Conservation (phyloP, 305 asterid genomes). For the Petunia hybrid region DNA sequence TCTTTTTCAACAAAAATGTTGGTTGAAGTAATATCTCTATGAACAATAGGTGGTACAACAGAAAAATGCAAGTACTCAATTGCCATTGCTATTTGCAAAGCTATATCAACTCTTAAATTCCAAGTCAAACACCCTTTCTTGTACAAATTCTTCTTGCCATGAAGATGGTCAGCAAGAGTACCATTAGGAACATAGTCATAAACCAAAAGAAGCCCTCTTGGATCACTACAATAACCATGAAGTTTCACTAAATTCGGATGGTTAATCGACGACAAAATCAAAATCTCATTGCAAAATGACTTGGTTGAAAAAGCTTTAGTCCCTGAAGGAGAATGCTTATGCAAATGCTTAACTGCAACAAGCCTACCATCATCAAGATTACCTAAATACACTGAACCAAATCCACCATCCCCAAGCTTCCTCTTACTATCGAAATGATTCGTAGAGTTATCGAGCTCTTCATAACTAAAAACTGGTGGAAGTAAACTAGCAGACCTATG, state of each 20-base stretch:
- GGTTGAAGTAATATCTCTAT: constrained; percentile 82
- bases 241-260: constrained; percentile 89
- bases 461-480: constrained; percentile 88
- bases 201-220: constrained; percentile 84
- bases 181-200: constrained; percentile 92
- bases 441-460: constrained; percentile 78
- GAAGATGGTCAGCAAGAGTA: constrained; percentile 87
- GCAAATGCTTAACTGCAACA: constrained; percentile 89
- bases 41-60: constrained; percentile 81
- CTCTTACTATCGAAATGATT: constrained; percentile 74
- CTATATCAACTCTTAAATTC: constrained; percentile 77
- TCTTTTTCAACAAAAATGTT: constrained; percentile 84
- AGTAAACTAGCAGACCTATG: constrained; percentile 80
- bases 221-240: constrained; percentile 97
- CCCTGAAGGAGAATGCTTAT: constrained; percentile 61
- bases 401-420: constrained; percentile 95
- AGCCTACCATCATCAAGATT: constrained; percentile 69
- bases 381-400: constrained; percentile 84
- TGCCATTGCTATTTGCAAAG: constrained; percentile 77
- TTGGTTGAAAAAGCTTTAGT: constrained; percentile 68
- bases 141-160: constrained; percentile 58
- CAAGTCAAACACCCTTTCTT: constrained; percentile 58
- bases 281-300: constrained; percentile 87
- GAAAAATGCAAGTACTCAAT: constrained; percentile 87
- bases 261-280: constrained; percentile 76